Conservation (phyloP, 2,329 filamentous ascomycete species). For the Fusarium nanum region DNA sequence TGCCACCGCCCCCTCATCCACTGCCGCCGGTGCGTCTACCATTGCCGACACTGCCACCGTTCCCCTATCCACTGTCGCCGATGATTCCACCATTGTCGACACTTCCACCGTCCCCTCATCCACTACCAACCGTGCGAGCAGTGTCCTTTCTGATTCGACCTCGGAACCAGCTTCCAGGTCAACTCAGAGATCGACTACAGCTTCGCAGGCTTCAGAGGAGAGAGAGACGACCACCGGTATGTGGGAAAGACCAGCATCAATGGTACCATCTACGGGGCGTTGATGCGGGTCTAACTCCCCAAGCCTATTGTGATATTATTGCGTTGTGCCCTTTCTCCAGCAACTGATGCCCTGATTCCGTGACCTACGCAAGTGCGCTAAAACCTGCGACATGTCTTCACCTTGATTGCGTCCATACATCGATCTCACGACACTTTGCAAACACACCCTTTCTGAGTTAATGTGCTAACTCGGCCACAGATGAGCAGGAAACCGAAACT, state of each 20-base stretch:
- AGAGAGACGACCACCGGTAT: conserved; percentile 47
- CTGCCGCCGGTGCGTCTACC: conserved; percentile 22
- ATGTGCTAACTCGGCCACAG: conserved; percentile 25
- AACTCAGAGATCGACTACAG: conserved; percentile 26
- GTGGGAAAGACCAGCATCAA: conserved; percentile 44
- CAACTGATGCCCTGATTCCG: conserved; percentile 3
- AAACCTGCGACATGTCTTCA: neutral
- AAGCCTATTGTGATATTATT: conserved; percentile 35
- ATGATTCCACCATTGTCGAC: conserved; percentile 29
- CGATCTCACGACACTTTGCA: conserved; percentile 13
- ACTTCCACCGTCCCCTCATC: conserved; percentile 24
- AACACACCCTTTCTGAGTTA: neutral
- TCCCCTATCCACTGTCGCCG: conserved; percentile 25
- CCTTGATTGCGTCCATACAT: conserved; percentile 18
- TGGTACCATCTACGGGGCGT: conserved; percentile 16
- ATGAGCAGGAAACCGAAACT: conserved; percentile 24
- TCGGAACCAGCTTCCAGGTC: conserved; percentile 24
- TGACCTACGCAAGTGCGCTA: conserved; percentile 43
- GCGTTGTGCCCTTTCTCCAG: conserved; percentile 19
- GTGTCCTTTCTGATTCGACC: conserved; percentile 8
- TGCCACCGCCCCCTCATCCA: conserved; percentile 17
- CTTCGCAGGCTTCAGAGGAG: conserved; percentile 28
- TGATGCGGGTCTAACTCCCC: conserved; percentile 30
- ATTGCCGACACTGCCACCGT: conserved; percentile 25
- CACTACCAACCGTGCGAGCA: conserved; percentile 16